Conservation (phyloP, 1,284 basidiomycete species). For the Sanghuangporus weigelae region DNA sequence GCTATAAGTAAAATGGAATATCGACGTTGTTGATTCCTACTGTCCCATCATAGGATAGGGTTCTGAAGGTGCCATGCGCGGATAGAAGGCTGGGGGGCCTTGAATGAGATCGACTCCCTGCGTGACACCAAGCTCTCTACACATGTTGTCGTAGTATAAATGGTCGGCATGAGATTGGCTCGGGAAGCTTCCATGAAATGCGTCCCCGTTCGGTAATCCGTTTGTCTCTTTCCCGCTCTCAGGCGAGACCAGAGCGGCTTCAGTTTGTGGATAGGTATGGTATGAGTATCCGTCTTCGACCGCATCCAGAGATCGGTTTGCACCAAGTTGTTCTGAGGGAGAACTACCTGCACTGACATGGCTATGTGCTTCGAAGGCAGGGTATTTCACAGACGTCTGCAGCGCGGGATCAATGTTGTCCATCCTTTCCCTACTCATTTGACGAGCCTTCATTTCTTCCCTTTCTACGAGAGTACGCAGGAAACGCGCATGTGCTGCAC, state of each 20-base stretch:
- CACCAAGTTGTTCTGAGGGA: slow-evolving; percentile 1
- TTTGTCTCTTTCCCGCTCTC: slow-evolving; percentile 10
- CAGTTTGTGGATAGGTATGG: slow-evolving; percentile 2
- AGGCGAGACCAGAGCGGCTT: neutral
- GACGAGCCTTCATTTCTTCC: slow-evolving; percentile 52
- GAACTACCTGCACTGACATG: neutral
- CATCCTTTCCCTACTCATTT: slow-evolving; percentile 32
- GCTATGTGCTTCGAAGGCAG: neutral
- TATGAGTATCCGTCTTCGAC: slow-evolving; percentile 6
- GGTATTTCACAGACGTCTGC: slow-evolving; percentile 4
- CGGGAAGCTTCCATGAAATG: slow-evolving; percentile 19
- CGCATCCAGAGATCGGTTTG: neutral
- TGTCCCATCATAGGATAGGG: slow-evolving; percentile 15
- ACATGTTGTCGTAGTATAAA: slow-evolving; percentile 64
- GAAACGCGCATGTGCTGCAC: slow-evolving; percentile 71
- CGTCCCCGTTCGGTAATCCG: neutral
- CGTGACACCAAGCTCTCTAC: slow-evolving; percentile 55
- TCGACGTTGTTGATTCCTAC: neutral
- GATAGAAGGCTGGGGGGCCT: slow-evolving; percentile 7
- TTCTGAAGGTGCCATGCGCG: slow-evolving; percentile 7
- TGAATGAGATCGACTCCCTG: slow-evolving; percentile 18
- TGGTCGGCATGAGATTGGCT: slow-evolving; percentile 47
- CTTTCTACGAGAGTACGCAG: slow-evolving; percentile 61
- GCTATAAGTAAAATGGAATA: neutral
- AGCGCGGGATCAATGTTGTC: slow-evolving; percentile 16